Base-by-base conservation (phyloP, 495 filamentous ascomycete genomes). In the Tuber microsphaerosporum region DNA sequence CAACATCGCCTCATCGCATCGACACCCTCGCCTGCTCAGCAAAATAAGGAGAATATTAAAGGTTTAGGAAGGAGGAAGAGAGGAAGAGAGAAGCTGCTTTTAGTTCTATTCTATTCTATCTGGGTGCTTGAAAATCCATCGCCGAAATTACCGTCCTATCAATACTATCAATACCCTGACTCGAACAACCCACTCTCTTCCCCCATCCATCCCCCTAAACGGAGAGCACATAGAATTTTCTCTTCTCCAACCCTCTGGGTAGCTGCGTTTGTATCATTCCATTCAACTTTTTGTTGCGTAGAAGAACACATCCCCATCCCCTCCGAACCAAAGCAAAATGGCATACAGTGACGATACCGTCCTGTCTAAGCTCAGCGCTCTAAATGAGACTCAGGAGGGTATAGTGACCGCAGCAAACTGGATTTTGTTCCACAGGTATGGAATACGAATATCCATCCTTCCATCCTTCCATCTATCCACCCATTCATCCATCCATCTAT, bases 371-470 rank as follows among this genome's bases (percentile, higher is more conserved):
- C 90, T 99, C 42, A 95, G 94, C 42, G 91, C 93, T 56, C 88
- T 99, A 70, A 97, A 97, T 85, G 95, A 99, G 86, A 93, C 92
- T 19, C 94, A 98, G 83, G 95, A 98, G 79, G 93, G 92, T 85
- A 97, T 98, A 80, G 93, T 96, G 70, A 92, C 92, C 70, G 94
- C 96, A 71, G 91, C 94, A 69, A 94, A 97, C 91, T 99, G 96
- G 96, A 92, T 99, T 74, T 93, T 98, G 91, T 99, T 98, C 83
- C 94, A 99, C 85, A 90, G 93, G 94, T 97, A 91, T 80, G 85
- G 65, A 65, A 65, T 65, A 65, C 26, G 26, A 65, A 65, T 34
- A 65, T 65, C 56, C 56, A 65, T 16, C 56, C 56, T 34, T 16
- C 31, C 3, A 31, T 61, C 51, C 51, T 31, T 61, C 2, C 4